A percentile compares a stretch with the other conserved stretches of the same genome.
Conservation (phyloP, 352 stramenopile genomes). For the Phytophthora multivora region DNA sequence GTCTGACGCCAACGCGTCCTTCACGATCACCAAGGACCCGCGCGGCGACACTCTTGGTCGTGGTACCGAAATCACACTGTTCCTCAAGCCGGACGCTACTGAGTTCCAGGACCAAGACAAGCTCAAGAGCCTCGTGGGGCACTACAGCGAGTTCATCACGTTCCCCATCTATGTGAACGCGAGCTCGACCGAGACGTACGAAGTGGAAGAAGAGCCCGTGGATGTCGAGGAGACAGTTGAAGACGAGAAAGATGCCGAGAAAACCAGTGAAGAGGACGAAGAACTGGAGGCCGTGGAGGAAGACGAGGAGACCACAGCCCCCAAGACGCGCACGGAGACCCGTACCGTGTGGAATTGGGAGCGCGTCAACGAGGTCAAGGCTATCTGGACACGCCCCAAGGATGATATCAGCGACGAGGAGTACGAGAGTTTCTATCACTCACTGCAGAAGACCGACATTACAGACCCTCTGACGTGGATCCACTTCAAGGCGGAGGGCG, state of each 20-base stretch:
- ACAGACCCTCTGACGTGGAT: slow-evolving; percentile 95
- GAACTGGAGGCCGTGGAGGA: slow-evolving; percentile 88
- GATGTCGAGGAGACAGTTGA: slow-evolving; percentile 56
- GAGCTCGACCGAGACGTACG: slow-evolving; percentile 90
- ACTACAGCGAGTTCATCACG: slow-evolving; percentile 99
- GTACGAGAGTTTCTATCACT: slow-evolving; percentile 99
- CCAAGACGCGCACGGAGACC: slow-evolving; percentile 90
- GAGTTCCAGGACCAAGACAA: slow-evolving; percentile 96
- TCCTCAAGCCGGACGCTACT: slow-evolving; percentile 98
- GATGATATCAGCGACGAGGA: slow-evolving; percentile 98
- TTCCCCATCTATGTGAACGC: slow-evolving; percentile 99
- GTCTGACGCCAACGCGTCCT: slow-evolving; percentile 96
- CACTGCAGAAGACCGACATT: slow-evolving; percentile 90
- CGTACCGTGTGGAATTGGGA: slow-evolving; percentile 96
- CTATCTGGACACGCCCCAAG: slow-evolving; percentile 98
- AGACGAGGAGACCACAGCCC: slow-evolving; percentile 54
- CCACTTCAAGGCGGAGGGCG: slow-evolving; percentile 99
- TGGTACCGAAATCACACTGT: slow-evolving; percentile 99
- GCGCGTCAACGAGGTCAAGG: slow-evolving; percentile 96
- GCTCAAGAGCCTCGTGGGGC: slow-evolving; percentile 94
- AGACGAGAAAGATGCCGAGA: slow-evolving; percentile 60
- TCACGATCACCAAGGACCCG: slow-evolving; percentile 96
- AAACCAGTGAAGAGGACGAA: slow-evolving; percentile 44
- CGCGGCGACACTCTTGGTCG: slow-evolving; percentile 95
- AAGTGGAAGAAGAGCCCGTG: slow-evolving; percentile 89